Base-by-base conservation (phyloP, 169 alveolate genomes). In the Plasmodium cynomolgi region DNA sequence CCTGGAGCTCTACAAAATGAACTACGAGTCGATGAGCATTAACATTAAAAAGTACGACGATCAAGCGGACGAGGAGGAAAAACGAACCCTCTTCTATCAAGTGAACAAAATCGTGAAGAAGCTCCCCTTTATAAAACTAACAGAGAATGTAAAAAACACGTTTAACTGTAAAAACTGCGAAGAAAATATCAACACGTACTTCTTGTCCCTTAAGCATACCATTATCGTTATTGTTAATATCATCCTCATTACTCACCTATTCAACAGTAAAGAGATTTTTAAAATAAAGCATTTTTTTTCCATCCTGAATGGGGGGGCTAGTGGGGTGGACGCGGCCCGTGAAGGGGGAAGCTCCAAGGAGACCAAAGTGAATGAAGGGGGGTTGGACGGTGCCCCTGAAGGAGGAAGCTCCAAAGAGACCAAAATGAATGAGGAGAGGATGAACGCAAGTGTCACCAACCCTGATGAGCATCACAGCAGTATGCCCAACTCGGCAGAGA, bases 21-120 rank as follows among this genome's bases (percentile, higher is more conserved):
- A 90, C 56, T 90, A 90, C 47, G 91, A 80, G 34, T 90, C 91
- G 11, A 79, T 90, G 94, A 90, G 82, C 82, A 90, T 90, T 41
- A 90, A 90, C 83, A 90, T 90, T 62, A 90, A 90, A 79, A 90
- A 90, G 83, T 58, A 80, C 73, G 91, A 90, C 23, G 94, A 90
- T 6, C 33, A 58, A 17, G n/a, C 68, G 2, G 90, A 90, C 29
- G 85, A 90, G 33, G 91, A 90, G 54, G 94, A 90, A 15, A 90
- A 62, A 15, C 41, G 94, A 62, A 80, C 13, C 20, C 13, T 90
- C 26, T 90, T 41, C 29, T 90, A 90, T n/a, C 34, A 73, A 26
- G 94, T 90, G 2, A 79, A 90, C 33, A 90, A 90, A 68, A 90
- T 90, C 0, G 31, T 81, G 3, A 90, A 90, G 37, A 80, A 81